These are phyloP conservation scores for Metarhizium robertsii DNA, from an alignment of 2,329 filamentous ascomycete species.

Conservation along the genomic window DNA sequence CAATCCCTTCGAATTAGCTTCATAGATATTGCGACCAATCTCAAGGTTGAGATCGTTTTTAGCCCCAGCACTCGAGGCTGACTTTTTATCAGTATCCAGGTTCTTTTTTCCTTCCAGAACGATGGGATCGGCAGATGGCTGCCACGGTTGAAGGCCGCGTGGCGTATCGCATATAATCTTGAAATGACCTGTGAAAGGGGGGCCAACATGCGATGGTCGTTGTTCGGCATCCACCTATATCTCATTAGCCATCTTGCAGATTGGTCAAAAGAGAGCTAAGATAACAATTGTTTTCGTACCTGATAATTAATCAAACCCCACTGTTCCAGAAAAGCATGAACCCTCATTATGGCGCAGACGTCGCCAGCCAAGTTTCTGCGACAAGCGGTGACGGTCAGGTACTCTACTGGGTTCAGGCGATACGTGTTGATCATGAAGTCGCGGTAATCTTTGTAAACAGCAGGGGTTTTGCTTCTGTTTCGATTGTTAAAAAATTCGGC, in stretches of 20 bases:
- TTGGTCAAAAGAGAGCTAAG: neutral
- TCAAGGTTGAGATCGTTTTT: conserved; percentile 88
- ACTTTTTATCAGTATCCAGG: conserved; percentile 63
- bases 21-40: conserved; percentile 90
- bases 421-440: conserved; percentile 99
- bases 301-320: conserved; percentile 99
- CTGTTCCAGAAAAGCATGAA: conserved; percentile 94
- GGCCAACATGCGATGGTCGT: conserved; percentile 87
- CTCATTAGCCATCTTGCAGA: conserved; percentile 1
- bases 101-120: conserved; percentile 52
- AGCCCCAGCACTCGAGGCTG: conserved; percentile 51
- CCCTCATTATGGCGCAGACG: conserved; percentile 98
- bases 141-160: conserved; percentile 87
- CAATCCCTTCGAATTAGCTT: conserved; percentile 70
- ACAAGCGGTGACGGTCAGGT: conserved; percentile 93
- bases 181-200: conserved; percentile 96
- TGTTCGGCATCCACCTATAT: conserved; percentile 88
- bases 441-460: conserved; percentile 97
- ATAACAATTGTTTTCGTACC: conserved; percentile 38
- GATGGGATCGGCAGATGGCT: conserved; percentile 72
- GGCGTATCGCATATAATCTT: conserved; percentile 93
- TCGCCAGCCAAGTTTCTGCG: conserved; percentile 91
- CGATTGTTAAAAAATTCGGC: conserved; percentile 98
- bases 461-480: conserved; percentile 94
- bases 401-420: conserved; percentile 88